phyloP scores from a whole-genome alignment of 2,329 filamentous ascomycete species.

The Ophiostoma quercus region DNA sequence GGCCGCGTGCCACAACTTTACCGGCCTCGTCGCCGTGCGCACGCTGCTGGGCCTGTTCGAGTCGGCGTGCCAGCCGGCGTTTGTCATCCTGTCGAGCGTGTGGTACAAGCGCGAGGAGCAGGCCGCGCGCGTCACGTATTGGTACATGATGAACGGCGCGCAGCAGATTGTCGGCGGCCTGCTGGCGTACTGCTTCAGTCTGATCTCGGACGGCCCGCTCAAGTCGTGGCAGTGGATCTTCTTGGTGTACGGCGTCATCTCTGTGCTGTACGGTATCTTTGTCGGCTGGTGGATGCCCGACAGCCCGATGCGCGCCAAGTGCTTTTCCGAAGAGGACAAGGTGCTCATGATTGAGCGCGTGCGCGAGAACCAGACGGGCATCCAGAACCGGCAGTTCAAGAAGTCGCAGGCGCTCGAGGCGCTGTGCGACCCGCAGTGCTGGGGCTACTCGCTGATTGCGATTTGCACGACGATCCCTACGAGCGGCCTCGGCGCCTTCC shows the following conservation, averaged over 20 bases:
- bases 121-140: conserved; percentile 60
- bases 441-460: conserved; percentile 59
- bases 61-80: conserved; percentile 62
- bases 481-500: conserved; percentile 65
- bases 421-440: conserved; percentile 60
- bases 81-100: conserved; percentile 61
- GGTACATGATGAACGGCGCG: conserved; percentile 72
- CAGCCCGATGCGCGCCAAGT: conserved; percentile 66
- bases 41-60: conserved; percentile 67
- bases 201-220: conserved; percentile 49
- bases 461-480: conserved; percentile 68
- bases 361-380: conserved; percentile 55
- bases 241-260: conserved; percentile 58
- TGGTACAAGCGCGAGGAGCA: conserved; percentile 70
- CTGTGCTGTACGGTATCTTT: conserved; percentile 59
- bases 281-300: conserved; percentile 62
- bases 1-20: conserved; percentile 56
- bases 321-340: conserved; percentile 62
- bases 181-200: conserved; percentile 58
- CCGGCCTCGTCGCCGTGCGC: conserved; percentile 54
- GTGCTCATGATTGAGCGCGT: conserved; percentile 57
- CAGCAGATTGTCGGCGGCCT: conserved; percentile 69
- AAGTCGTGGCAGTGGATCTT: conserved; percentile 66
- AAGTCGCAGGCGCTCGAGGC: conserved; percentile 46
- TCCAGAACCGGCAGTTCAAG: conserved; percentile 51